phyloP scores from a whole-genome alignment of 257 asterid genomes.

The Solanum acaule region DNA sequence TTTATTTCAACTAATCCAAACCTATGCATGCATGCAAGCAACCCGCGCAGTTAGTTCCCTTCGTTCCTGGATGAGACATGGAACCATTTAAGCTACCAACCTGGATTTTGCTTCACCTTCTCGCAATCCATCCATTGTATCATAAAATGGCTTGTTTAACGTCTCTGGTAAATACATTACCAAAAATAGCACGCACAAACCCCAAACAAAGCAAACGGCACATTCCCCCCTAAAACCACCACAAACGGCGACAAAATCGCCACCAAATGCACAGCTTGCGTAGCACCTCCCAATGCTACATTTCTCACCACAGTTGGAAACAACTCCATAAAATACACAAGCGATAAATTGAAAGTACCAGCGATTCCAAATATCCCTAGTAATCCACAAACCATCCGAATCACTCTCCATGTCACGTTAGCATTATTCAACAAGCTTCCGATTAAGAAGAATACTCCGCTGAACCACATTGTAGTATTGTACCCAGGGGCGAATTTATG shows the following conservation, averaged over 20 bases:
- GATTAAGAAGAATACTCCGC: conserved; percentile 45
- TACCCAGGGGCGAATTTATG: no score
- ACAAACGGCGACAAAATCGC: no score
- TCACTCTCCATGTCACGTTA: conserved; percentile 17
- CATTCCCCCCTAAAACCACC: conserved; percentile 11
- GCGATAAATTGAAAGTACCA: conserved; percentile 63
- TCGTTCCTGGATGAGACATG: no score
- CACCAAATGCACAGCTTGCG: no score
- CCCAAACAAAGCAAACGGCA: conserved; percentile 59
- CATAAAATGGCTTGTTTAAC: conserved; percentile 51
- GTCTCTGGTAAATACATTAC: conserved; percentile 74
- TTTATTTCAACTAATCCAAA: no score
- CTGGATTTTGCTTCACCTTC: conserved; percentile 22
- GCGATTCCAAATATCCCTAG: conserved; percentile 87
- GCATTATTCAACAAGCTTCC: conserved; percentile 35
- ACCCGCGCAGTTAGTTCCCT: no score
- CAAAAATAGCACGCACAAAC: conserved; percentile 46
- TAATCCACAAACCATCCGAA: conserved; percentile 42
- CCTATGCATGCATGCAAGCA: no score
- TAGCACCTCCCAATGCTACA: conserved; percentile 30
- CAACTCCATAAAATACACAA: conserved; percentile 59
- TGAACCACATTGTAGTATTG: conserved; percentile 70
- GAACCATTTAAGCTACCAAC: no score
- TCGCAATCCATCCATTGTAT: conserved; percentile 62
- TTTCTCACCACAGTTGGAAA: conserved; percentile 86